Base-by-base conservation (phyloP, 257 asterid species). In the Solanum etuberosum region DNA sequence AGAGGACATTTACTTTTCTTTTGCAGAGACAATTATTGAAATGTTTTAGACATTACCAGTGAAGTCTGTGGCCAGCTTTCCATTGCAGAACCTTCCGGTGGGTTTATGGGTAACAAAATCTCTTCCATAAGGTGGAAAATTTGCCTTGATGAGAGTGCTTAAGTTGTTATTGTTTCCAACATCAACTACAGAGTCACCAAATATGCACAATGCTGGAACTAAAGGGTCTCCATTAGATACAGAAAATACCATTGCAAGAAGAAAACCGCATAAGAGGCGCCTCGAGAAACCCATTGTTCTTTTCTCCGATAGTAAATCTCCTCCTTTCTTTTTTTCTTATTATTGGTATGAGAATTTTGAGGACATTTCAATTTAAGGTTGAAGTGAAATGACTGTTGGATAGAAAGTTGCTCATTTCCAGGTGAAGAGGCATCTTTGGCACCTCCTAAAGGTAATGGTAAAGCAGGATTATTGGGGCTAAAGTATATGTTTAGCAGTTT, bases 31-130 rank as follows among this genome's bases (percentile, higher is more conserved):
- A 18, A 31, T 27, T 61, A 54, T 35, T 57, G 84, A 42, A 8
- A 37, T 40, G 25, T 38, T 38, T 7, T 38, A 4, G 35, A 7
- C 40, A 61, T 51, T 92, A 96, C 98, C 98, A 5, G 96, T 94
- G 92, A 89, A 94, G 65, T 96, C 98, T 2, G 94, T 93, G 88
- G 99, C 98, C 68, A 96, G 96, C 86, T 96, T 96, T 21, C 98
- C 98, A 20, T 95, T 95, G 93, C 95, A 92, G 93, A 96, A 96
- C 91, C 98, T 94, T 74, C 98, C 98, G 3, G 98, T 96, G 12
- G 99, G 97, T 86, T 3, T 87, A 85, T 94, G 98, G 9, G 91
- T 86, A 83, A 89, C 86, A 37, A 92, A 96, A 83, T 95, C 98
- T 90, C 98, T 92, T n/a, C 98, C 99, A 29, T 94, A 94, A 86